These are phyloP conservation scores for Cladosporium sp. DNA, from an alignment of 2,329 filamentous ascomycete genomes.

Conservation along the genomic window DNA sequence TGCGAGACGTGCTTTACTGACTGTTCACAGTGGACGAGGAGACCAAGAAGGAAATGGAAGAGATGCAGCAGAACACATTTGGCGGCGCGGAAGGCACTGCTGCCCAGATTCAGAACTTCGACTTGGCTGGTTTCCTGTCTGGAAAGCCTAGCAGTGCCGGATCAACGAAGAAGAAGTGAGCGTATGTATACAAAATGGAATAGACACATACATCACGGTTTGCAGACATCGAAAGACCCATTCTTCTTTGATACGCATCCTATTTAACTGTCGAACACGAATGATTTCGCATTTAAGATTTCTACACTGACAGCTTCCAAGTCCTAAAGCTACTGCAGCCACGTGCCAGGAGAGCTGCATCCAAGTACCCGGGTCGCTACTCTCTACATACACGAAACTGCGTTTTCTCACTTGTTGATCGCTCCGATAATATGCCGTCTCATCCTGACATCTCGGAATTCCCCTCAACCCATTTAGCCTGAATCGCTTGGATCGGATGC, in stretches of 20 bases:
- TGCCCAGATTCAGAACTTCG: constrained; percentile 63
- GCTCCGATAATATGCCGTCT: not conserved
- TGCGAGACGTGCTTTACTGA: constrained; percentile 22
- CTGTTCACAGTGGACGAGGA: constrained; percentile 86
- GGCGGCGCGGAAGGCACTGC: constrained; percentile 43
- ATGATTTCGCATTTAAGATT: not conserved
- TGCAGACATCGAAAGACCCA: not conserved
- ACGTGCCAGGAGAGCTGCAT: not conserved
- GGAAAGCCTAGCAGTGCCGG: constrained; percentile 44
- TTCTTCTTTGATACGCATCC: not conserved
- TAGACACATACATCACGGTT: not conserved
- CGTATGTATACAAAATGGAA: not conserved
- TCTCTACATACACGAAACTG: not conserved
- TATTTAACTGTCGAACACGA: not conserved
- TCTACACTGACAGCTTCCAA: not conserved
- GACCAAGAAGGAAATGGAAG: constrained; percentile 87
- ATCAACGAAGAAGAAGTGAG: constrained; percentile 17
- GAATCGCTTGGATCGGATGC: not conserved
- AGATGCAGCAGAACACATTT: constrained; percentile 75
- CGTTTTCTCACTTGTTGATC: not conserved
- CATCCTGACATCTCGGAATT: not conserved
- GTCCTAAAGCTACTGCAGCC: not conserved
- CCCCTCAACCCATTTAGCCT: constrained; percentile 18
- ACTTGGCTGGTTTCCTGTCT: constrained; percentile 69
- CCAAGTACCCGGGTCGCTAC: not conserved